A percentile compares a stretch with the other conserved stretches of the same genome.
Conservation (phyloP, 2,329 filamentous ascomycete species). For the Mariannaea elegans region DNA sequence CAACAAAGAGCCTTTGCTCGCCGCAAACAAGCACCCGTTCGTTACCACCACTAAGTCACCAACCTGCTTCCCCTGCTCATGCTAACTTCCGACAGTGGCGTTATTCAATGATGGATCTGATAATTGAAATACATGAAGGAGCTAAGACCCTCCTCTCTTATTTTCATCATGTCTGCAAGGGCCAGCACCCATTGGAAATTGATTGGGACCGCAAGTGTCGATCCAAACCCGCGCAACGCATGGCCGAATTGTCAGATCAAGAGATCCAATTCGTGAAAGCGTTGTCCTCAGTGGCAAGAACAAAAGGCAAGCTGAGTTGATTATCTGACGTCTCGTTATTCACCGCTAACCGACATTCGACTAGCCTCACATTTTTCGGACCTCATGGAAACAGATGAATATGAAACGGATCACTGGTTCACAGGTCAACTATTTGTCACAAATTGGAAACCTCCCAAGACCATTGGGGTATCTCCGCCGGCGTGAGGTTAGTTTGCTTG, state of each 20-base stretch:
- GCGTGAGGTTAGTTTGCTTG: neutral
- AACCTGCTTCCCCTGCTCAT: neutral
- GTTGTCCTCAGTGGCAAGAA: neutral
- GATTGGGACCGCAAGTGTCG: neutral
- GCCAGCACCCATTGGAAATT: neutral
- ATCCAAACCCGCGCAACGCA: neutral
- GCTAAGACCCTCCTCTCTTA: neutral
- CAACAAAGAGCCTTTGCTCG: neutral
- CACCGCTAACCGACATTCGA: neutral
- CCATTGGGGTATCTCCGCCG: neutral
- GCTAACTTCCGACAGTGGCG: neutral
- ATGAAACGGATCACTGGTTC: neutral
- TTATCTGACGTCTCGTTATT: too few species aligned
- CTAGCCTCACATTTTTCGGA: neutral
- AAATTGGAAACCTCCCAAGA: neutral
- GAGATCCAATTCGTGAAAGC: neutral
- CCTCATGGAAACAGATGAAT: neutral
- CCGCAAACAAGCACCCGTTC: neutral
- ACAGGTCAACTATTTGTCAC: neutral
- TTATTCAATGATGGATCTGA: neutral
- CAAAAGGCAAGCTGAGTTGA: neutral
- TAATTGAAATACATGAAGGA: neutral
- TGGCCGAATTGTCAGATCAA: neutral
- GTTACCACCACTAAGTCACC: neutral
- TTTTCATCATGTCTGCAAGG: neutral